Base-by-base conservation (phyloP, 2,329 filamentous ascomycete species). In the Penicillium brevicompactum region DNA sequence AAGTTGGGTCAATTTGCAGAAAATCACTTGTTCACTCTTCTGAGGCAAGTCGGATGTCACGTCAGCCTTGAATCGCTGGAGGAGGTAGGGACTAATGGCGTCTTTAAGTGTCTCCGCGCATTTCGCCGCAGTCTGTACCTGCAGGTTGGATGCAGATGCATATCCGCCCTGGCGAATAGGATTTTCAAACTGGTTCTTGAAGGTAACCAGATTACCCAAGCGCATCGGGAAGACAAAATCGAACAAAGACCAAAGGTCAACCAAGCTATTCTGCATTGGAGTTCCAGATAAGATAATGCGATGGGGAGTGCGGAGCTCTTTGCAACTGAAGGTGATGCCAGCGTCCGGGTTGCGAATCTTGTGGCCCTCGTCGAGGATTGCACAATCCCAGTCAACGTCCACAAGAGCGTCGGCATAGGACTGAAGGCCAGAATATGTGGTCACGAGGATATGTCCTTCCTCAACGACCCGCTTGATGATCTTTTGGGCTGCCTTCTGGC, bases 221-320 rank as follows among this genome's bases (percentile, higher is more conserved):
- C 92, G 88, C 91, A 97, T 97, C 0, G 95, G 94, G 59, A 92
- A 97, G 54, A 97, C 89, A 69, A 99, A 99, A 70, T 99, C 95
- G 69, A 99, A 97, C 0, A 99, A 78, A 0, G 93, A 97, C 93
- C 94, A 99, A 0, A 99, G 79, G 71, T 99, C 95, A 0, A 89
- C 88, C 24, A 99, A 77, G 60, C 97, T 97, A 73, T 99, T 99
- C 72, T 99, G 95, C 81, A 99, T 95, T 0, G 95, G 95, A 0
- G 94, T 99, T 5, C 94, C 94, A 0, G 95, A 97, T 1, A 99
- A 80, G 56, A 99, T 97, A 59, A 97, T 83, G 21, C 95, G 86
- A 66, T 97, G 94, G 0, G 90, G 84, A 0, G 94, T 99, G 32
- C 89, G 87, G 10, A 99, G 78, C 72, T 97, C 91, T 71, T 99